A percentile compares a stretch with the other conserved stretches of the same genome.
phyloP scores from a whole-genome alignment of 1,284 basidiomycete species.

The Puccinia brachypodii region DNA sequence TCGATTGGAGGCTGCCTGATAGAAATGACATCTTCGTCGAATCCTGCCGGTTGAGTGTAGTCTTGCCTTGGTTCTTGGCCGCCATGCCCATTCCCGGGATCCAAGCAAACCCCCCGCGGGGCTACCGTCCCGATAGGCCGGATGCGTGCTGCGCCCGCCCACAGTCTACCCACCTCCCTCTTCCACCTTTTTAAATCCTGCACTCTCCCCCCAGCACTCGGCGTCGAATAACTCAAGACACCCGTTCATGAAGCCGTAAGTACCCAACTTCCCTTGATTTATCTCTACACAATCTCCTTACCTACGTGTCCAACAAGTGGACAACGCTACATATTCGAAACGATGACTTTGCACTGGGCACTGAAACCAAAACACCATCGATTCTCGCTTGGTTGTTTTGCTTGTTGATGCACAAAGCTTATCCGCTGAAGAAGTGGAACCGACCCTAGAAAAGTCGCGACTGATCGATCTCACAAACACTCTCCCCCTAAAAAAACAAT shows the following conservation, averaged over 20 bases:
- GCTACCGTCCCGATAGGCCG: too few species aligned
- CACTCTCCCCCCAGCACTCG: neutral
- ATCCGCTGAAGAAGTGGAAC: conserved; percentile 39
- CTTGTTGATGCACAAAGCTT: conserved; percentile 31
- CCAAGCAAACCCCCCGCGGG: too few species aligned
- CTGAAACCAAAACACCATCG: neutral
- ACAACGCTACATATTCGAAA: neutral
- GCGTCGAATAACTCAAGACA: neutral
- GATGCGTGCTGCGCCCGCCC: neutral
- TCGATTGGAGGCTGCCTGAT: conserved; percentile 10
- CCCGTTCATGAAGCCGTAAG: neutral
- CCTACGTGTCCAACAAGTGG: too few species aligned
- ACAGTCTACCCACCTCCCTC: neutral
- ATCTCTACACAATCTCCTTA: neutral
- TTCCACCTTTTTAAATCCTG: neutral
- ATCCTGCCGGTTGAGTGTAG: neutral
- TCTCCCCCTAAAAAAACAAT: neutral
- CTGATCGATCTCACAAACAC: too few species aligned
- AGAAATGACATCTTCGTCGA: neutral
- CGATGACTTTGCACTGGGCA: conserved; percentile 34
- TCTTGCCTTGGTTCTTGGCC: too few species aligned
- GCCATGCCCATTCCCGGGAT: too few species aligned
- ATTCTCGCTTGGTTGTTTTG: neutral
- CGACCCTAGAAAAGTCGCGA: conserved; percentile 42
- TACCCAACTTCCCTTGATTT: neutral